Conservation (phyloP, 2,329 filamentous ascomycete genomes). For the Claviceps cyperi region DNA sequence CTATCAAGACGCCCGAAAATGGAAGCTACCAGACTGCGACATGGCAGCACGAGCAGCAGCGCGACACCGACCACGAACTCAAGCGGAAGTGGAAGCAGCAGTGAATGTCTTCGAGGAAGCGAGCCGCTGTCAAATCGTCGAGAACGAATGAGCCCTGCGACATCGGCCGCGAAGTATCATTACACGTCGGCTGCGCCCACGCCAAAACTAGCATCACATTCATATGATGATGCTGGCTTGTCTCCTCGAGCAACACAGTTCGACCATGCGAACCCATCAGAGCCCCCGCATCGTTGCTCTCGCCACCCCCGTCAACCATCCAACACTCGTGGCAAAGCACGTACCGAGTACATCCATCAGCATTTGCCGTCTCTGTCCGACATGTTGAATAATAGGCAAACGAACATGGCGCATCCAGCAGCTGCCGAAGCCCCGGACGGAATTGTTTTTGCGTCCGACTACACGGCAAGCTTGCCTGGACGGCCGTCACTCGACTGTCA, state of each 20-base stretch:
- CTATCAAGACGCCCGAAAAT: conserved; percentile 33
- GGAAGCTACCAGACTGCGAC: conserved; percentile 22
- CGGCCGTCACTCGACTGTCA: conserved; percentile 13
- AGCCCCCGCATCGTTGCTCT: conserved; percentile 14
- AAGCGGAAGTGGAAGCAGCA: conserved; percentile 33
- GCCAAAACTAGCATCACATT: conserved; percentile 20
- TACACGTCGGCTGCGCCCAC: conserved; percentile 25
- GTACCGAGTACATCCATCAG: conserved; percentile 15
- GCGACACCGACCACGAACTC: conserved; percentile 22
- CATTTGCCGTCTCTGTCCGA: conserved; percentile 33
- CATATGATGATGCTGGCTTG: conserved; percentile 27
- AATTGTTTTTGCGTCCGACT: background rate
- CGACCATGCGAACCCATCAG: conserved; percentile 18
- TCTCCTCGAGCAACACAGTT: conserved; percentile 27
- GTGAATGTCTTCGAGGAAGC: conserved; percentile 32
- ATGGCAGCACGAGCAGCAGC: conserved; percentile 27
- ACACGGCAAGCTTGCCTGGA: background rate
- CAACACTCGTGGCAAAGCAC: conserved; percentile 14
- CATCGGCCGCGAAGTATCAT: conserved; percentile 31
- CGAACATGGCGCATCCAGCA: conserved; percentile 8
- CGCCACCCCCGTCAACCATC: conserved; percentile 14
- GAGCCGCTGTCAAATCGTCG: conserved; percentile 32
- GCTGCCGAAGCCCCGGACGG: conserved; percentile 5
- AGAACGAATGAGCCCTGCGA: conserved; percentile 33
- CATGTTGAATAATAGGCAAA: conserved; percentile 26